phyloP scores from a whole-genome alignment of 441 rosid species.

The Erodium moschatum region DNA sequence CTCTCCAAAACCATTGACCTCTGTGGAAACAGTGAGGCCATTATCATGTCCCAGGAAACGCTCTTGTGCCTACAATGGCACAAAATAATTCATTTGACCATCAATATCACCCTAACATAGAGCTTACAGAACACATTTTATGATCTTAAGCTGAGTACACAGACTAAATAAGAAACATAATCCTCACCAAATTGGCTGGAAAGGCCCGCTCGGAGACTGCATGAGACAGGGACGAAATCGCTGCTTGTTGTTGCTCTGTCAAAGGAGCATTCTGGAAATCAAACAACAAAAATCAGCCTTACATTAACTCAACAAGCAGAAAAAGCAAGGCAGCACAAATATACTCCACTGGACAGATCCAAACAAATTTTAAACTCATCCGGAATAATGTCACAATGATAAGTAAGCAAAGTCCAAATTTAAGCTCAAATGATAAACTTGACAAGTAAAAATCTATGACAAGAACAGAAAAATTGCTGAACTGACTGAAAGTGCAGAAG shows the following conservation, averaged over 20 bases:
- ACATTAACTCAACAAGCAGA: background rate
- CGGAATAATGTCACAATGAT: background rate
- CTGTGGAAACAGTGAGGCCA: conserved; percentile 47
- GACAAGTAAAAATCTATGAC: background rate
- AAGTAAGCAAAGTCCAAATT: background rate
- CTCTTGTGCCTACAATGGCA: conserved; percentile 48
- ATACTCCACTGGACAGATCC: background rate
- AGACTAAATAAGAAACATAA: background rate
- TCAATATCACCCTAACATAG: background rate
- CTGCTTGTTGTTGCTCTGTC: conserved; percentile 75
- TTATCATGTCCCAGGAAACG: conserved; percentile 46
- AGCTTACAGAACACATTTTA: background rate
- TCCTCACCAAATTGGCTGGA: conserved; percentile 58
- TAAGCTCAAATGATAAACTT: background rate
- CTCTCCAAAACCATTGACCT: conserved; percentile 41
- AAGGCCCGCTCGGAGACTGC: conserved; percentile 78
- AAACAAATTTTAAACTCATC: background rate
- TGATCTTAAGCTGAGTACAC: background rate
- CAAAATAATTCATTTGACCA: background rate
- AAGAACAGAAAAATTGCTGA: background rate
- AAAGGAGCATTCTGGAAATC: conserved; percentile 61
- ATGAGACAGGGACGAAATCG: conserved; percentile 51
- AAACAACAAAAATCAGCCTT: conserved; percentile 9
- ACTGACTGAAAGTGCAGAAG: background rate
- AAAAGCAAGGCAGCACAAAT: background rate